Percentiles rank a stretch among this genome's conserved stretches.
phyloP scores from a whole-genome alignment of 148 eudicot species.

The Rhododendron molle region DNA sequence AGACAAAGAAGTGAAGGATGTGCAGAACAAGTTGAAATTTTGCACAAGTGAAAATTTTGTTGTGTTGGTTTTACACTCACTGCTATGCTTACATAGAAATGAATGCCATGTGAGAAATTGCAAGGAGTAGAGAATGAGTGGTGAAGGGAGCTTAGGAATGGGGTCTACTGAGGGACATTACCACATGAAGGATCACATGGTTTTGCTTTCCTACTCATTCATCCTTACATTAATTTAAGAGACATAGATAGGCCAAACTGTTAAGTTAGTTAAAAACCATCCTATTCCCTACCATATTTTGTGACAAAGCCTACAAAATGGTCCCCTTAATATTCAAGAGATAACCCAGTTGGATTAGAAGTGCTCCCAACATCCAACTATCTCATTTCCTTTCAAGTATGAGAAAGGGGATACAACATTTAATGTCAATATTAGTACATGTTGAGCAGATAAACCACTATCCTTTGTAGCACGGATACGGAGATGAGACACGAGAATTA shows the following conservation, averaged over 20 bases:
- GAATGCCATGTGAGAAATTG: not conserved
- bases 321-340: no score
- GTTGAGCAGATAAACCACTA: no score
- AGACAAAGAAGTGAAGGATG: not conserved
- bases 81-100: not conserved
- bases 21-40: not conserved
- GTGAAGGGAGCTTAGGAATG: not conserved
- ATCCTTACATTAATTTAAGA: no score
- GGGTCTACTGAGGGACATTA: slow-evolving; percentile 12
- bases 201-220: not conserved
- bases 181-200: not conserved
- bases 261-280: not conserved
- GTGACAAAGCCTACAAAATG: no score
- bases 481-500: no score
- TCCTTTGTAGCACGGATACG: no score
- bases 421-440: no score
- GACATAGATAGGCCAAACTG: not conserved
- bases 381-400: no score
- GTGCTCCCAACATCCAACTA: no score
- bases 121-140: not conserved
- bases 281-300: not conserved
- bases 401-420: no score
- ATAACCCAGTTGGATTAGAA: no score
- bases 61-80: not conserved
- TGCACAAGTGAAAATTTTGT: not conserved